A percentile compares a stretch with the other conserved stretches of the same genome.
phyloP scores from a whole-genome alignment of 116 monocot genomes.

The Cymodocea nodosa region DNA sequence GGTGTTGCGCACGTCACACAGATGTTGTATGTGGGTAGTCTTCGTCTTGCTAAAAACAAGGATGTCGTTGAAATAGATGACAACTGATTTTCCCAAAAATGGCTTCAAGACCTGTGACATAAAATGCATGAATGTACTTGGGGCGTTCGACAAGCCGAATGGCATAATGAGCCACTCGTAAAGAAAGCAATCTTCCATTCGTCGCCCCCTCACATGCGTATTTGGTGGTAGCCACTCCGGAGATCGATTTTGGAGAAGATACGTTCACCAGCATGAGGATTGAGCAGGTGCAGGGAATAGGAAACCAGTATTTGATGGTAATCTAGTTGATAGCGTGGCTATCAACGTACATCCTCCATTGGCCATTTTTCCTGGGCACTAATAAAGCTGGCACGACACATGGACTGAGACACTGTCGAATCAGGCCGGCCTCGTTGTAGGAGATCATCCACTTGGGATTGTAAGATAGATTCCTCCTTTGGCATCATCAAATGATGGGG shows the following conservation, averaged over 20 bases:
- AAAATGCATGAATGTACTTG: not conserved
- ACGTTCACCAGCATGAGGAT: not conserved
- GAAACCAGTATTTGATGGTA: constrained; percentile 4
- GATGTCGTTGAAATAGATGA: not conserved
- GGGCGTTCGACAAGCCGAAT: constrained; percentile 4
- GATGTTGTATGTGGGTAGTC: too few species aligned
- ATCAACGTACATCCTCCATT: constrained; percentile 1
- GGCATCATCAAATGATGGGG: too few species aligned
- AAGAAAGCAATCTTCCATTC: constrained; percentile 1
- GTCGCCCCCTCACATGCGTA: not conserved
- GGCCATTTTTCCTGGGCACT: not conserved
- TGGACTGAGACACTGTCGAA: not conserved
- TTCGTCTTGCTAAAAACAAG: too few species aligned
- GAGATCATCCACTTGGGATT: too few species aligned
- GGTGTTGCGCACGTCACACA: too few species aligned
- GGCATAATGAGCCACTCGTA: constrained; percentile 5
- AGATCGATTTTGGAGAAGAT: constrained; percentile 9
- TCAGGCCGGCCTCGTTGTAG: too few species aligned
- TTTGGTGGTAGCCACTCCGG: constrained; percentile 4
- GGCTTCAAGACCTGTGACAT: constrained; percentile 1
- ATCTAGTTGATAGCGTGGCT: not conserved
- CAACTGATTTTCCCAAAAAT: not conserved
- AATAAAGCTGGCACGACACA: constrained; percentile 1
- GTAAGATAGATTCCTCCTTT: too few species aligned
- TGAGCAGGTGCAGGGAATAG: constrained; percentile 1